Evolutionary conservation across 2,329 filamentous ascomycete species (phyloP).

Genomic region (Xylaria sp.): DNA sequence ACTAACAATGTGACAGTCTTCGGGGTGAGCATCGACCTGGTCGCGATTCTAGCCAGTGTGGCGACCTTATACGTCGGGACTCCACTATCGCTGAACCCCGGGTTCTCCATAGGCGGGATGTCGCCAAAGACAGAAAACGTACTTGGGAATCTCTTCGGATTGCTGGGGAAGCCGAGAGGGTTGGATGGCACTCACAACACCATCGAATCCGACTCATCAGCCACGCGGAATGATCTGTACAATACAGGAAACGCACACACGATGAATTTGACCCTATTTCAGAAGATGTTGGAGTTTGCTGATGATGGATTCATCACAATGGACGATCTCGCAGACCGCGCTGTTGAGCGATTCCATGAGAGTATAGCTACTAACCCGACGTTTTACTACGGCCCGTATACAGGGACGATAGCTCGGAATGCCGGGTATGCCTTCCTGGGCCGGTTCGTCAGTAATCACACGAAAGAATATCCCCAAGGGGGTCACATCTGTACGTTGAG

Average conservation of each 20-base stretch:
- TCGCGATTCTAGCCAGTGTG: conserved; percentile 56
- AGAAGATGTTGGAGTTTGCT: conserved; percentile 57
- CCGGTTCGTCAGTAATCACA: conserved; percentile 58
- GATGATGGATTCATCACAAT: conserved; percentile 54
- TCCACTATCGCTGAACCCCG: conserved; percentile 59
- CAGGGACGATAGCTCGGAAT: conserved; percentile 60
- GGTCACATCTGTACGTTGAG: conserved; percentile 45
- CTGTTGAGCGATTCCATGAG: conserved; percentile 58
- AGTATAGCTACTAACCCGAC: conserved; percentile 62
- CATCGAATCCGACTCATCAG: conserved; percentile 65
- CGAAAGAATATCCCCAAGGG: conserved; percentile 53
- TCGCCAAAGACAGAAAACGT: conserved; percentile 54
- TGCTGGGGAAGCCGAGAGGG: conserved; percentile 59
- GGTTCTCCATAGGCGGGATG: conserved; percentile 64
- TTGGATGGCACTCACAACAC: conserved; percentile 65
- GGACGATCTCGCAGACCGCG: conserved; percentile 56
- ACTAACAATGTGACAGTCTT: conserved; percentile 47
- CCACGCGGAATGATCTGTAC: conserved; percentile 65
- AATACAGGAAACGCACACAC: conserved; percentile 60
- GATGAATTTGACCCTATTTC: conserved; percentile 64
- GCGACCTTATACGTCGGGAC: conserved; percentile 62
- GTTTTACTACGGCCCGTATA: conserved; percentile 65
- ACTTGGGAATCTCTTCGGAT: conserved; percentile 56
- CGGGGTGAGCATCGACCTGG: conserved; percentile 60
- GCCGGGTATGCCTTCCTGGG: conserved; percentile 63